Conservation (phyloP, 768 basidiomycete species). For the Naematelia encephala region DNA sequence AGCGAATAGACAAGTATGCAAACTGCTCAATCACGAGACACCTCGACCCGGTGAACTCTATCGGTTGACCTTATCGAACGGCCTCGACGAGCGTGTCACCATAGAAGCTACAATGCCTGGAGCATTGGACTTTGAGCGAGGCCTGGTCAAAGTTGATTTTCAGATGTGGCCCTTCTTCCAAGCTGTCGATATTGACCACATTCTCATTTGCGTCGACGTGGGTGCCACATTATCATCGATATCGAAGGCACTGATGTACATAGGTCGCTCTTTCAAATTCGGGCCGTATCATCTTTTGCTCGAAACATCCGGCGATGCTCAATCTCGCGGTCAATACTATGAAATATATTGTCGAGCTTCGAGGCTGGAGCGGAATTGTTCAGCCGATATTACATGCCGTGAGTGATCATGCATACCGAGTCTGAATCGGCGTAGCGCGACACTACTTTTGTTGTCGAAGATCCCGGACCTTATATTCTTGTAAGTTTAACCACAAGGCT, state of each 20-base stretch:
- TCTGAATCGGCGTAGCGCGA: constrained; percentile 58
- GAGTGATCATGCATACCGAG: constrained; percentile 6
- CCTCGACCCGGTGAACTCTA: constrained; percentile 45
- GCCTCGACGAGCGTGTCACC: constrained; percentile 17
- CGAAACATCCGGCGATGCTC: constrained; percentile 84
- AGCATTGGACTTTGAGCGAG: constrained; percentile 87
- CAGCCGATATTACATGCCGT: constrained; percentile 55
- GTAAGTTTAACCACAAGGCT: constrained; percentile 46
- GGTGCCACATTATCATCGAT: neutral
- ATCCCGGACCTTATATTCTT: constrained; percentile 95
- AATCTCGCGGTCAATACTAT: constrained; percentile 80
- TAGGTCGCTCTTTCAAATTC: constrained; percentile 79
- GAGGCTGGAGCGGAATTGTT: constrained; percentile 88
- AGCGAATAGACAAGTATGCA: constrained; percentile 35
- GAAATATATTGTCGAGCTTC: constrained; percentile 84
- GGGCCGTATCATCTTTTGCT: constrained; percentile 81
- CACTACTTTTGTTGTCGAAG: constrained; percentile 87
- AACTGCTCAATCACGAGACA: constrained; percentile 44
- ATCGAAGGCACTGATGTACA: constrained; percentile 1
- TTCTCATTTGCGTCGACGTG: constrained; percentile 80
- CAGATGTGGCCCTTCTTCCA: constrained; percentile 97
- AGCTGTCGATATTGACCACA: constrained; percentile 85
- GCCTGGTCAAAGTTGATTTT: constrained; percentile 88
- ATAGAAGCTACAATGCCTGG: constrained; percentile 54
- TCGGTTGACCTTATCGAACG: constrained; percentile 23